A percentile compares a stretch with the other conserved stretches of the same genome.
Evolutionary conservation across 352 stramenopile species (phyloP).

Genomic region (Phytophthora litchii): DNA sequence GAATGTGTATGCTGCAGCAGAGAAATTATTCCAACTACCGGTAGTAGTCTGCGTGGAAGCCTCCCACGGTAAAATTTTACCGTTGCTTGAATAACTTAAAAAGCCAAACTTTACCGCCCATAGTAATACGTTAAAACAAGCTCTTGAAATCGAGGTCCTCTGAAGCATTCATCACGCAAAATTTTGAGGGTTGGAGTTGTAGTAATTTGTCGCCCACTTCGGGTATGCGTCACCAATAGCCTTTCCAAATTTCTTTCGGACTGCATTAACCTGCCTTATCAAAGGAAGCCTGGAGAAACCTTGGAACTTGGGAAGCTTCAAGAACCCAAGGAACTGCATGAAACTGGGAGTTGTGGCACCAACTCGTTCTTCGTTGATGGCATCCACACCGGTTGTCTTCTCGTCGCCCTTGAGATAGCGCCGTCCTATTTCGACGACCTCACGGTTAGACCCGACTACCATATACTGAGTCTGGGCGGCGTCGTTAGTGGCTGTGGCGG

Average conservation of each 20-base stretch:
- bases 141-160: too few species aligned
- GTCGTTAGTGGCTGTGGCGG: background rate
- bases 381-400: background rate
- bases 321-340: background rate
- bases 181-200: background rate
- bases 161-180: background rate
- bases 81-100: too few species aligned
- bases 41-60: too few species aligned
- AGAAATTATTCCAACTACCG: too few species aligned
- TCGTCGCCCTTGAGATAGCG: constrained; percentile 11
- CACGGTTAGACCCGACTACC: background rate
- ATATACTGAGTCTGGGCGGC: background rate
- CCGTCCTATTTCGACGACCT: background rate
- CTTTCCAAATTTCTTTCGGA: background rate
- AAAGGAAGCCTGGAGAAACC: constrained; percentile 1
- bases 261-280: constrained; percentile 6
- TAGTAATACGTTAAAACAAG: too few species aligned
- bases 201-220: background rate
- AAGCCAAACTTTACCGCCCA: too few species aligned
- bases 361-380: constrained; percentile 5
- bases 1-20: too few species aligned
- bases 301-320: background rate
- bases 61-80: too few species aligned
- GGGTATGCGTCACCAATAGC: background rate
- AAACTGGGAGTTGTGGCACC: constrained; percentile 8